Conservation (phyloP, 768 basidiomycete genomes). For the Bullera alba region DNA sequence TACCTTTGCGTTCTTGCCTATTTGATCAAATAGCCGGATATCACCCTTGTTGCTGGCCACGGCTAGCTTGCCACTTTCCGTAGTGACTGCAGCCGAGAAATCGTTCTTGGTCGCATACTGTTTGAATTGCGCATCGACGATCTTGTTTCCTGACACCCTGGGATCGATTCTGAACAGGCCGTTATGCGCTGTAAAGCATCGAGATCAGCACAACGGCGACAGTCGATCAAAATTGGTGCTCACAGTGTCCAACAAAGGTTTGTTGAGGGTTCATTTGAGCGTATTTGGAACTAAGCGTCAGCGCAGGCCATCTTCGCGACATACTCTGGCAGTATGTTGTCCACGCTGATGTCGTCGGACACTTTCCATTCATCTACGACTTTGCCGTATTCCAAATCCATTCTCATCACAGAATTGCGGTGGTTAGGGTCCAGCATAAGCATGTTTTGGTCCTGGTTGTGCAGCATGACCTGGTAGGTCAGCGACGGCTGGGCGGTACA, state of each 20-base stretch:
- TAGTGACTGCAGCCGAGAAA: conserved; percentile 88
- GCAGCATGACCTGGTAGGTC: conserved; percentile 73
- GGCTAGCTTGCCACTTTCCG: conserved; percentile 75
- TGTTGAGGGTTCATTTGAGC: conserved; percentile 87
- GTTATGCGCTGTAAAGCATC: conserved; percentile 66
- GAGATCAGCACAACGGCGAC: not conserved
- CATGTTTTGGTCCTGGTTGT: conserved; percentile 95
- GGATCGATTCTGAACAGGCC: conserved; percentile 97
- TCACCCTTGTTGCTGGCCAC: conserved; percentile 96
- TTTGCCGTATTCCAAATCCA: conserved; percentile 89
- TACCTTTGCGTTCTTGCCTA: conserved; percentile 93
- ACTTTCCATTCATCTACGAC: conserved; percentile 99
- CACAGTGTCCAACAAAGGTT: conserved; percentile 70
- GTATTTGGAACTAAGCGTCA: conserved; percentile 61
- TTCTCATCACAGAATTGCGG: conserved; percentile 71
- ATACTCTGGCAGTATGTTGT: conserved; percentile 77
- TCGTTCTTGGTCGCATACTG: conserved; percentile 92
- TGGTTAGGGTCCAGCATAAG: conserved; percentile 76
- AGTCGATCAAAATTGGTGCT: conserved; percentile 3
- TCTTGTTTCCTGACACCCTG: conserved; percentile 80
- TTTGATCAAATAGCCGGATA: conserved; percentile 84
- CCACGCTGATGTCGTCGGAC: conserved; percentile 76
- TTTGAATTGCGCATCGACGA: conserved; percentile 91
- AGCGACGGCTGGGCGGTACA: conserved; percentile 1
- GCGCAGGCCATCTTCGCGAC: conserved; percentile 8